Evolutionary conservation across 345 rosid species (phyloP), one percentile per base, ranked within the genome.

Genomic region (Diplotaxis tenuifolia): DNA sequence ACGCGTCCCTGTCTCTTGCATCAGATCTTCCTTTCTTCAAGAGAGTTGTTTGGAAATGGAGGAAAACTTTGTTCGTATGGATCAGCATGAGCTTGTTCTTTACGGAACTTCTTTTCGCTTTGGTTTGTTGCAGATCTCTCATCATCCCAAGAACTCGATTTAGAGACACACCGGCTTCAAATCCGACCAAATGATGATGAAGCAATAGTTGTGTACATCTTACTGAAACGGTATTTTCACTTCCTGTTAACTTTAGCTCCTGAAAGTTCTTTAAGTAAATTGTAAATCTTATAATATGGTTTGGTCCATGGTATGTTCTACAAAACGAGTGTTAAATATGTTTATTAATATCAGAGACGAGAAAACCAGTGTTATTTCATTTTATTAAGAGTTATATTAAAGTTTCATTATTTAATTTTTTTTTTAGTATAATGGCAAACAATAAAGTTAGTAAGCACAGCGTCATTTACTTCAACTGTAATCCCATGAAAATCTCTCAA

Each of bases 41-140:
- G 68, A 87, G 81, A 80, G 40, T 88, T 21, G 70, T 92, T 47
- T 92, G 96, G 99, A 76, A 65, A 69, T 88, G 99, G 97, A 83
- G 73, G 83, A 92, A 64, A 56, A 90, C 97, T 60, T 50, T 90
- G 55, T 95, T 85, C 53, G 72, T 88, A 55, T 95, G 97, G 96
- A 74, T 82, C 53, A 82, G 82, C 70, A 79, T 90, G 75, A 54
- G 81, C 5, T 4, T 71, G 6, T 90, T 95, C 71, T 27, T 75
- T 36, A 76, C 34, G 66, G 83, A 86, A 82, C 55, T 95, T 81
- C 62, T 86, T 77, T 71, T 84, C 59, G 36, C 79, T 9, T 79
- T 90, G 68, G 65, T 88, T 45, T 95, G 92, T 71, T 92, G 93
- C 76, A 83, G 88, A 66, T 80, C 93, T 54, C 47, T 87, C 62